These are phyloP conservation scores for Dryas drummondii DNA, from an alignment of 306 rosid genomes.

Conservation along the genomic window DNA sequence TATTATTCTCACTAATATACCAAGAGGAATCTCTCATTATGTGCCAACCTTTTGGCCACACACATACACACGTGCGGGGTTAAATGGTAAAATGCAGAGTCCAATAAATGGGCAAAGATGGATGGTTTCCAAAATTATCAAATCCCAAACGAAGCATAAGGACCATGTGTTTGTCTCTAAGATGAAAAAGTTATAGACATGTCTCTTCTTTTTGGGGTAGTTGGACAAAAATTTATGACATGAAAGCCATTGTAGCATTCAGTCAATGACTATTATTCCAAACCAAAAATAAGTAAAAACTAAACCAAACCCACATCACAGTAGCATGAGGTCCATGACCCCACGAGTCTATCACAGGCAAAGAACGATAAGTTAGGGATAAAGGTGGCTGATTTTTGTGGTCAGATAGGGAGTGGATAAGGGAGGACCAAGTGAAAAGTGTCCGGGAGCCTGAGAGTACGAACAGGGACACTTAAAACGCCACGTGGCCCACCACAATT, in stretches of 20 bases:
- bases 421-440: constrained; percentile 11
- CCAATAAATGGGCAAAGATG: background rate
- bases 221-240: background rate
- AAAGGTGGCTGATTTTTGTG: constrained; percentile 5
- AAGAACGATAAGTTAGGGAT: constrained; percentile 13
- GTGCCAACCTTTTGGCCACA: too few species aligned
- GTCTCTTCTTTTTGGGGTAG: constrained; percentile 1
- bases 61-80: background rate
- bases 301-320: constrained; percentile 5
- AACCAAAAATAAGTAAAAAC: background rate
- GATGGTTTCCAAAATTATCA: background rate
- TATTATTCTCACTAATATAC: too few species aligned
- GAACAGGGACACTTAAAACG: constrained; percentile 9
- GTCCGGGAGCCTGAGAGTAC: constrained; percentile 26
- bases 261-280: background rate
- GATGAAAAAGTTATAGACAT: background rate
- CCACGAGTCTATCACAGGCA: background rate
- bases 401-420: background rate
- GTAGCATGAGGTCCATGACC: background rate
- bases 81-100: background rate
- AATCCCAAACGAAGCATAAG: background rate
- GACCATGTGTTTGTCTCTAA: background rate
- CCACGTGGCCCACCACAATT: background rate
- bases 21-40: too few species aligned
- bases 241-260: background rate